Conservation (phyloP, 768 basidiomycete species). For the Collybia nuda region DNA sequence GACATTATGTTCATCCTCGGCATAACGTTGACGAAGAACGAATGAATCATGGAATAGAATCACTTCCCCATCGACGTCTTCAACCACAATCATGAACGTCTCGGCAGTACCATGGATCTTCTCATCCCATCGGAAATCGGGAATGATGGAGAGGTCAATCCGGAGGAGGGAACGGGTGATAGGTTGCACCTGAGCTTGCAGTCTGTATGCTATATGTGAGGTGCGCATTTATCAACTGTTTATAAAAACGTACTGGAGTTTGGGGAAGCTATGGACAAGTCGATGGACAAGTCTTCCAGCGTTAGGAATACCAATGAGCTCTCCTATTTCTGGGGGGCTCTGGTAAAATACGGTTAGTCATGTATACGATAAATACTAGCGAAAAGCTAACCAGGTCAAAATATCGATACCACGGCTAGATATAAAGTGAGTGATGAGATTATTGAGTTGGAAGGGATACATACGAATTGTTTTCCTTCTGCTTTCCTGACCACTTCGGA, state of each 20-base stretch:
- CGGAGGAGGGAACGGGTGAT: conserved; percentile 92
- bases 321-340: conserved; percentile 89
- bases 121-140: conserved; percentile 99
- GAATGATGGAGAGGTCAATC: conserved; percentile 90
- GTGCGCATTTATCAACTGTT: background rate
- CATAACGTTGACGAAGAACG: conserved; percentile 87
- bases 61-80: conserved; percentile 96
- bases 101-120: conserved; percentile 88
- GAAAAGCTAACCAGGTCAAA: conserved; percentile 68
- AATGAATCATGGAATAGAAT: conserved; percentile 95
- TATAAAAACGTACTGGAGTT: conserved; percentile 65
- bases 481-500: conserved; percentile 84
- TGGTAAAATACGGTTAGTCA: conserved; percentile 20
- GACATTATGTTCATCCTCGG: conserved; percentile 91
- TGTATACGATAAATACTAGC: background rate
- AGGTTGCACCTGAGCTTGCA: conserved; percentile 95
- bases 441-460: conserved; percentile 21
- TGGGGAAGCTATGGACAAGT: conserved; percentile 95
- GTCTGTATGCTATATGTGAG: conserved; percentile 33
- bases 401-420: conserved; percentile 65
- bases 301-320: conserved; percentile 91
- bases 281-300: conserved; percentile 91
- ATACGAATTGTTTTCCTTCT: conserved; percentile 95
- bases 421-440: background rate
- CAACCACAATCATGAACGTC: conserved; percentile 90